Evolutionary conservation across 495 filamentous ascomycete genomes (phyloP), one percentile per base, ranked within the genome.

Genomic region (Aspergillus carlsbadensis): DNA sequence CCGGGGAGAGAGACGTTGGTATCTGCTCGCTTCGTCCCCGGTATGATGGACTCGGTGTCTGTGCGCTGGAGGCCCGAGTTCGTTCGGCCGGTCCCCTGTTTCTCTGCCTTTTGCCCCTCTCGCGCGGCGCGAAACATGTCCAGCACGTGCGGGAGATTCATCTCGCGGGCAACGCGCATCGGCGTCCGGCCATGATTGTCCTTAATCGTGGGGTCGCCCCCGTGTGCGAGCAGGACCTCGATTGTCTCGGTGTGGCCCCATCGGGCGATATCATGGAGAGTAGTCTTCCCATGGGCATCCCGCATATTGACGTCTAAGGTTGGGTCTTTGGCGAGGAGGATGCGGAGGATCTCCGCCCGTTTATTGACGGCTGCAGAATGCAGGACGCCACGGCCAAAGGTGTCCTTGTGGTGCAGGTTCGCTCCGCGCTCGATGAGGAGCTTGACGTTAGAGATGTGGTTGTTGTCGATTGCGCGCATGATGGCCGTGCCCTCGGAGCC

Each of bases 371-470:
- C 53, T 1, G 53, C 53, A 2, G 43, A 45, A 6, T 49, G 43
- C 2, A 56, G 44, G 21, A 56, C 22, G 4, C 53, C 53, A 2
- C 53, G 43, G 14, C 33, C 44, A 24, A 56, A 49, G n/a, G n/a
- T 26, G 35, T 56, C 53, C 22, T 56, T 48, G 44, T 56, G 53
- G 35, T 56, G 53, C 21, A 56, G 6, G 10, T 56, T 49, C 14
- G 53, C 53, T 7, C 53, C 53, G 0, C 53, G 43, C 1, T 34
- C 13, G 0, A 49, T 21, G 7, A 56, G 53, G 22, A 56, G 35
- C 24, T 48, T 13, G 1, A 56, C 53, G n/a, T 34, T 39, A 15
- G 53, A 29, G 31, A 47, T 49, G 2, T 35, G 34, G 10, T 40
- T 31, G 3, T 18, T 3, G 24, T 56, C 53, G 15, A 56, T 56